Conservation (phyloP, 768 basidiomycete species). For the Punctularia strigosozonata region DNA sequence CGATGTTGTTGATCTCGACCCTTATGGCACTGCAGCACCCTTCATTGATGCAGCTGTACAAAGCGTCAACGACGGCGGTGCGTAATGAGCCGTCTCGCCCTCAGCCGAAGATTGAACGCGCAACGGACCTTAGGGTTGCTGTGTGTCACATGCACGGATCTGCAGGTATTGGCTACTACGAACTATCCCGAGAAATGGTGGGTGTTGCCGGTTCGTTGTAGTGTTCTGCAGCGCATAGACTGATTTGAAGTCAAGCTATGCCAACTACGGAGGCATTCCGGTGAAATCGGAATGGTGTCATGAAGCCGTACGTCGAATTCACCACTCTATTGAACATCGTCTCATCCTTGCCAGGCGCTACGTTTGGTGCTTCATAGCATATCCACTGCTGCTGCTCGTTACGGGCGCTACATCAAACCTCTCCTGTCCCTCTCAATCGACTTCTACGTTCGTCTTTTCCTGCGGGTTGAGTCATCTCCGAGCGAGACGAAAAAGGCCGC, state of each 20-base stretch:
- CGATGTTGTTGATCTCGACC: constrained; percentile 95
- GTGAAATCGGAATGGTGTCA: constrained; percentile 92
- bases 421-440: constrained; percentile 89
- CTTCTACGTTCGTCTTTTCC: constrained; percentile 91
- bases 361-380: constrained; percentile 83
- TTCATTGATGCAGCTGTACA: constrained; percentile 95
- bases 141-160: constrained; percentile 94
- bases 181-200: constrained; percentile 98
- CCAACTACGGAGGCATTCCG: constrained; percentile 90
- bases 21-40: constrained; percentile 94
- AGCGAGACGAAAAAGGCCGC: constrained; percentile 75
- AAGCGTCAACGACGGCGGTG: constrained; percentile 78
- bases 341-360: constrained; percentile 45
- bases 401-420: constrained; percentile 87
- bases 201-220: constrained; percentile 7
- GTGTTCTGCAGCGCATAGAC: constrained; percentile 1
- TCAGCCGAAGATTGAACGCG: no score
- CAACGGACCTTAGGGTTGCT: constrained; percentile 67
- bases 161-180: constrained; percentile 83
- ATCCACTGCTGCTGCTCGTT: constrained; percentile 80
- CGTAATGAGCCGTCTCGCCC: no score
- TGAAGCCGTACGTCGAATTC: constrained; percentile 48
- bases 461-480: constrained; percentile 63
- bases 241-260: no score
- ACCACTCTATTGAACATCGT: not conserved